phyloP scores from a whole-genome alignment of 75 land plant species.

The Cryptomeria japonica region DNA sequence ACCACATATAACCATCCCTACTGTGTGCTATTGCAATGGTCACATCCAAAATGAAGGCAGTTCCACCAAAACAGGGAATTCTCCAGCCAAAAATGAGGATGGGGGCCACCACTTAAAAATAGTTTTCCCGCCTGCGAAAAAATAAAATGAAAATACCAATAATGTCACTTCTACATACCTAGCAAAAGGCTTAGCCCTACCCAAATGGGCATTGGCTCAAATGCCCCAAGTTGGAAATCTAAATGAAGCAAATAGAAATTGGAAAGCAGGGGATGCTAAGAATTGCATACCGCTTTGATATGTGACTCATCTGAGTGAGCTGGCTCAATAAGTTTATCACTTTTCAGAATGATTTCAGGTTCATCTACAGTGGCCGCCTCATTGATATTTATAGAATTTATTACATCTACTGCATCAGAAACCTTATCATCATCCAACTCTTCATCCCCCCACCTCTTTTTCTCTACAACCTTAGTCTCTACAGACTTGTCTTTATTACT shows the following conservation, averaged over 20 bases:
- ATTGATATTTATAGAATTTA: not conserved
- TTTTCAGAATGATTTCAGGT: conserved; percentile 2
- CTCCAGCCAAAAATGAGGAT: no score
- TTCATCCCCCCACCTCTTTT: conserved; percentile 8
- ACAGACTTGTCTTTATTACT: not conserved
- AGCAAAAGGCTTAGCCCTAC: no score
- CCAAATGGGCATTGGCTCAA: no score
- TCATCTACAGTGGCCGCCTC: not conserved
- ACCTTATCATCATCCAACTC: conserved; percentile 3
- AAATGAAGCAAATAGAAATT: not conserved
- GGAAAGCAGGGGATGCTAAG: not conserved
- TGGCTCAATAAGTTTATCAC: not conserved
- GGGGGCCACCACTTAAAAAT: no score
- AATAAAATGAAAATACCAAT: no score
- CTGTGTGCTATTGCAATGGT: no score
- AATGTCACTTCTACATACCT: no score
- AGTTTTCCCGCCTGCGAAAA: no score
- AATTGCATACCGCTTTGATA: conserved; percentile 7
- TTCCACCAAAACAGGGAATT: no score
- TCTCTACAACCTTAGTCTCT: not conserved
- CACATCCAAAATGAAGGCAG: no score
- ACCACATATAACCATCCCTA: no score
- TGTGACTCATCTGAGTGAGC: conserved; percentile 1
- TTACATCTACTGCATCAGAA: not conserved
- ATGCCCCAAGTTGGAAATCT: not conserved